Evolutionary conservation across 73 alveolate species (phyloP), one percentile per base, ranked within the genome.

Genomic region (Paramecium sonneborni): DNA sequence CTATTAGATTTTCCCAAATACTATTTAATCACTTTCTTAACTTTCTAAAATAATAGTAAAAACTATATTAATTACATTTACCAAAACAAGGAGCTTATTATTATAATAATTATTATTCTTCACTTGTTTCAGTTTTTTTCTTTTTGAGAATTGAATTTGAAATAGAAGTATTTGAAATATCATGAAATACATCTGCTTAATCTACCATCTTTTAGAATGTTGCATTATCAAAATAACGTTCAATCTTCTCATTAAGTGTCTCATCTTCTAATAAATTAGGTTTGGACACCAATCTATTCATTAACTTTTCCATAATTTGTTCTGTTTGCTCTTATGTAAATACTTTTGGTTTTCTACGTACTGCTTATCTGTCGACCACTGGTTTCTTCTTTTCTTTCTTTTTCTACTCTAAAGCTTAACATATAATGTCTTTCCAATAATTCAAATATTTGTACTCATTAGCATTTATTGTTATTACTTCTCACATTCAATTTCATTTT

Each of bases 171-270:
- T 79, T 79, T 43, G 90, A 79, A 18, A 79, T 46, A 43, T 79
- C 90, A 79, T 79, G 90, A 39, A 88, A 44, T 23, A 69, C 94
- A 69, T 97, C 99, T 26, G 98, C 98, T 85, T 96, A 88, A 86
- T 95, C 97, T 12, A 97, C 97, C 97, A 97, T 93, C 93, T 93
- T 97, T 69, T 97, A 94, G 92, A 97, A 97, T 1, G 97, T 96
- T 28, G 95, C 95, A 14, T 93, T 93, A 94, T 96, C 93, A 70
- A 96, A 94, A 10, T 96, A 92, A 26, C 92, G 58, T 76, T 97
- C 98, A 8, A 96, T 95, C 85, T 96, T 93, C 4, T 93, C 92
- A 56, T 96, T 95, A 7, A 95, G 70, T 48, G 62, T 92, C 32
- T 97, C 97, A 69, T 96, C 98, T 20, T 94, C 97, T 35, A 95